Percentiles rank a stretch among this genome's conserved stretches.
Conservation (phyloP, 2,329 filamentous ascomycete genomes). For the Epichloe coenophiala region DNA sequence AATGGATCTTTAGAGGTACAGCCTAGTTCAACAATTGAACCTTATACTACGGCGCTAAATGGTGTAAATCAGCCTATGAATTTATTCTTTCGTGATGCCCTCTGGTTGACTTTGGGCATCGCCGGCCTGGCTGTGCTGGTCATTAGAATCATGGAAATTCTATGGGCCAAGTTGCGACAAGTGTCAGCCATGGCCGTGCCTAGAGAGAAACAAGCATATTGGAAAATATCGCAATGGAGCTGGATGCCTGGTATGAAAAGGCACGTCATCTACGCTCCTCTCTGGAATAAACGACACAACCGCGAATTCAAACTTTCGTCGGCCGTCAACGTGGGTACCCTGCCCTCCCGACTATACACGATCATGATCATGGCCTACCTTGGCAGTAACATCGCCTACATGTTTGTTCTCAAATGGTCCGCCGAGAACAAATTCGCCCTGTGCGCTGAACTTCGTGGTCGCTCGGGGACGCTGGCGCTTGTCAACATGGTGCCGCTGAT, state of each 20-base stretch:
- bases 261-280: constrained; percentile 44
- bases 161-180: constrained; percentile 43
- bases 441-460: constrained; percentile 70
- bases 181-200: constrained; percentile 43
- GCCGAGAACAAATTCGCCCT: constrained; percentile 47
- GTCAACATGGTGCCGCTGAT: constrained; percentile 89
- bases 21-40: constrained; percentile 36
- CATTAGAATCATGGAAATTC: constrained; percentile 40
- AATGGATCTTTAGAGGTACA: constrained; percentile 17
- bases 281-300: constrained; percentile 54
- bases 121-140: constrained; percentile 38
- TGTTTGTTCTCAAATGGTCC: constrained; percentile 47
- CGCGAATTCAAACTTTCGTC: constrained; percentile 49
- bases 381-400: constrained; percentile 47
- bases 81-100: constrained; percentile 38
- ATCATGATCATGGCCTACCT: constrained; percentile 44
- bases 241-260: constrained; percentile 52
- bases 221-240: constrained; percentile 41
- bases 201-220: constrained; percentile 42
- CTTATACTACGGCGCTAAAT: constrained; percentile 41
- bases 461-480: constrained; percentile 69
- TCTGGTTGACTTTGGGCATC: constrained; percentile 49
- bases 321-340: constrained; percentile 45
- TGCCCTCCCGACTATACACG: constrained; percentile 51
- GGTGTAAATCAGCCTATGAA: constrained; percentile 49